Conservation (phyloP, 2,329 filamentous ascomycete species). For the Leptosphaerulina australis region DNA sequence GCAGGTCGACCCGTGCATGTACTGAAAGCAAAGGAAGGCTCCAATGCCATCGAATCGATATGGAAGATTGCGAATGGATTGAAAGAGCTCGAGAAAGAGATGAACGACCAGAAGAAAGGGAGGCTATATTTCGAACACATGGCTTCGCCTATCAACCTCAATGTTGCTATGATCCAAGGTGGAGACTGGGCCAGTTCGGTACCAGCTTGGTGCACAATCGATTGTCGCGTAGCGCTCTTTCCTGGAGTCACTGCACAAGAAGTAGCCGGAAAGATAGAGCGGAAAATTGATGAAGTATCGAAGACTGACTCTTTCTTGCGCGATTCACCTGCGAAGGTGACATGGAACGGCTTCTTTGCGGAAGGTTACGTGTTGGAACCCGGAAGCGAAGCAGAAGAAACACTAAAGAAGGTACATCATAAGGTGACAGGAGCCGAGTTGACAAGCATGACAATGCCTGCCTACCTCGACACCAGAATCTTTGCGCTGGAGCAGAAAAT, state of each 20-base stretch:
- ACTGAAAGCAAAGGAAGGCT: conserved; percentile 24
- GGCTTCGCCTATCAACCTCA: conserved; percentile 25
- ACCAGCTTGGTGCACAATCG: conserved; percentile 29
- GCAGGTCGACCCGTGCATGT: conserved; percentile 28
- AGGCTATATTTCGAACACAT: conserved; percentile 24
- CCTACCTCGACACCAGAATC: conserved; percentile 25
- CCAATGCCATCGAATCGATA: conserved; percentile 26
- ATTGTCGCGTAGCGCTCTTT: conserved; percentile 30
- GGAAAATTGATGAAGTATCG: conserved; percentile 13
- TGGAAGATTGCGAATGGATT: conserved; percentile 23
- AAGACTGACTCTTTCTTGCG: conserved; percentile 19
- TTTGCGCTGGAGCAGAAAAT: conserved; percentile 31
- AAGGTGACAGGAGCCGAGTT: conserved; percentile 20
- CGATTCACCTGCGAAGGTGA: conserved; percentile 25
- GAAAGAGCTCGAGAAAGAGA: conserved; percentile 26
- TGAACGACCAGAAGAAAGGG: conserved; percentile 26
- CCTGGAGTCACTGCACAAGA: conserved; percentile 25
- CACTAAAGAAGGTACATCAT: conserved; percentile 21
- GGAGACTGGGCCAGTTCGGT: conserved; percentile 32
- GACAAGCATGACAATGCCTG: conserved; percentile 24
- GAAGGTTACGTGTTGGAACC: conserved; percentile 29
- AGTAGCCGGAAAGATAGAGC: conserved; percentile 26
- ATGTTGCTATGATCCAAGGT: conserved; percentile 30
- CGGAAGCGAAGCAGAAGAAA: conserved; percentile 24
- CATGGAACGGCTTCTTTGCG: conserved; percentile 32